A percentile compares a stretch with the other conserved stretches of the same genome.
Evolutionary conservation across 306 rosid species (phyloP).

Genomic region (Mucuna pruriens): DNA sequence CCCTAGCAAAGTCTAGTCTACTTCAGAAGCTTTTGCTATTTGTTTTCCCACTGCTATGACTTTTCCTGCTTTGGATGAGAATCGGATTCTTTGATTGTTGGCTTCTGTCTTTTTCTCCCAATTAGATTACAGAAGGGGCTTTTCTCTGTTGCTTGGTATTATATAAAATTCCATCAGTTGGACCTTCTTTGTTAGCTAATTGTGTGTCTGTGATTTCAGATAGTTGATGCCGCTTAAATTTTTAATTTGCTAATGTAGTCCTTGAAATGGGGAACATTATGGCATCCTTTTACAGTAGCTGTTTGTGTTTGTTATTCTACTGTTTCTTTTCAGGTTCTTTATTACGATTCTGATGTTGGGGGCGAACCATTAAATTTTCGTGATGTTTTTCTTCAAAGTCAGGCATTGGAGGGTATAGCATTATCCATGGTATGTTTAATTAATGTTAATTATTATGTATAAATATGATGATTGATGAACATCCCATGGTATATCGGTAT

Average conservation of each 20-base stretch:
- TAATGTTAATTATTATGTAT: slow-evolving; percentile 30
- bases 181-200: slow-evolving; percentile 8
- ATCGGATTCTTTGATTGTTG: slow-evolving; percentile 1
- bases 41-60: background rate
- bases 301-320: slow-evolving; percentile 36
- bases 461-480: background rate
- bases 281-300: slow-evolving; percentile 13
- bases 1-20: background rate
- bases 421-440: slow-evolving; percentile 82
- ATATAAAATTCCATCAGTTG: background rate
- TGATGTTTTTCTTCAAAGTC: slow-evolving; percentile 94
- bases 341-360: slow-evolving; percentile 79
- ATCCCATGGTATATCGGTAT: slow-evolving; percentile 10
- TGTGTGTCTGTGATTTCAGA: background rate
- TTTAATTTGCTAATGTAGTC: slow-evolving; percentile 18
- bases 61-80: slow-evolving; percentile 23
- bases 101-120: background rate
- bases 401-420: slow-evolving; percentile 92
- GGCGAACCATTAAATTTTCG: slow-evolving; percentile 90
- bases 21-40: slow-evolving; percentile 1
- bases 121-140: background rate
- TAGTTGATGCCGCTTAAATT: background rate
- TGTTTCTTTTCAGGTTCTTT: slow-evolving; percentile 65
- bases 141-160: slow-evolving; percentile 7
- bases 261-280: slow-evolving; percentile 2